phyloP scores from a whole-genome alignment of 2,329 filamentous ascomycete species.

The Aspergillus latus region DNA sequence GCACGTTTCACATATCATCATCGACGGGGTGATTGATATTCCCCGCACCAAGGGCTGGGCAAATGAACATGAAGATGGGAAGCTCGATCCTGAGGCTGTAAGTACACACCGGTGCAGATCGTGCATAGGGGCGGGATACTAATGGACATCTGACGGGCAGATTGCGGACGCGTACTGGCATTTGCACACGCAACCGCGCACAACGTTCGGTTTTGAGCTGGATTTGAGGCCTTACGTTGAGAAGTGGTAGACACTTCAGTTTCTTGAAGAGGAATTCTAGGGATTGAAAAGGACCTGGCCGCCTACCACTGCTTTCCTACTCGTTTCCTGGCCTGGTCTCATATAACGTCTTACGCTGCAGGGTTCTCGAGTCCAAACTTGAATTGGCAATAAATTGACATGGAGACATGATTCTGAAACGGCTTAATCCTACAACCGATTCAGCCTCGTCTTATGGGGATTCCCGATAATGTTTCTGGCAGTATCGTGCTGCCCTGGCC shows the following conservation, averaged over 20 bases:
- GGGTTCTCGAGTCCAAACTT: too few species aligned
- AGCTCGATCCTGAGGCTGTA: constrained; percentile 73
- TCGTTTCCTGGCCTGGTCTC: too few species aligned
- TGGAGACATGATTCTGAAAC: too few species aligned
- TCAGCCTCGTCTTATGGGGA: too few species aligned
- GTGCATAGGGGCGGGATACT: not conserved
- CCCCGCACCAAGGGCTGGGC: constrained; percentile 65
- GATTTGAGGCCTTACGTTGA: constrained; percentile 79
- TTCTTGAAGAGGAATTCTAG: too few species aligned
- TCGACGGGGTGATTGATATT: constrained; percentile 84
- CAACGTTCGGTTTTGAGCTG: constrained; percentile 77
- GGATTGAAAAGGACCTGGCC: too few species aligned
- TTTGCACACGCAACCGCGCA: constrained; percentile 75
- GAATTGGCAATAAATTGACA: too few species aligned
- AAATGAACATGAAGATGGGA: constrained; percentile 60
- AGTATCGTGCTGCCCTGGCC: too few species aligned
- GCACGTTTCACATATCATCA: constrained; percentile 77
- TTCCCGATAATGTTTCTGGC: too few species aligned
- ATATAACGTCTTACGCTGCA: too few species aligned
- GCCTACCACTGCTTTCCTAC: too few species aligned
- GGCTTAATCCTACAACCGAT: too few species aligned
- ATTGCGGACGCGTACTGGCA: constrained; percentile 88
- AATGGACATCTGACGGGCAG: constrained; percentile 42
- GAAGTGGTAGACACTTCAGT: constrained; percentile 62
- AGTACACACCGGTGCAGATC: constrained; percentile 37